Base-by-base conservation (phyloP, 2,329 filamentous ascomycete genomes). In the Botryotinia narcissicola region DNA sequence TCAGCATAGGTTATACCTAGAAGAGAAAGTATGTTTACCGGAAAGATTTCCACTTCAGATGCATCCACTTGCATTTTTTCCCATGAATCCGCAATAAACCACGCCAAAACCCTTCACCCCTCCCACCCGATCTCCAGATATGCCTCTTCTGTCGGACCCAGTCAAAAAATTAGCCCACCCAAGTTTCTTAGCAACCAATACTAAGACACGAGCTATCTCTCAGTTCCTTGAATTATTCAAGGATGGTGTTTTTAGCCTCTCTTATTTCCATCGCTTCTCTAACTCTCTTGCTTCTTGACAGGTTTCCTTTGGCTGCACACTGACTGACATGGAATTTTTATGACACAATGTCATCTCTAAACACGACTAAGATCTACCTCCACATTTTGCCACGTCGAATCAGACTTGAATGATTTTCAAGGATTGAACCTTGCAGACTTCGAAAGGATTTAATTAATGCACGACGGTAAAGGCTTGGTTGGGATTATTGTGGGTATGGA, bases 341-440 rank as follows among this genome's bases (percentile, higher is more conserved):
- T 69, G 66, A 69, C 66, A 69, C 66, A 44, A 57, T 69, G 18
- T 25, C 48, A 69, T 59, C n/a, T 59, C 48, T 32, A 69, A 57
- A 59, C 29, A 22, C 10, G 48, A 69, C 18, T 32, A 69, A 69
- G 66, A 69, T 69, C 66, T 69, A 69, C 66, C 66, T 69, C 66
- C 66, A 69, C 66, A 69, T 57, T 68, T 57, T 42, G 48, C 48
- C 66, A 69, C 51, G 37, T 29, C 66, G 66, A 69, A 69, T 69
- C 66, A 69, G 6, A 44, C 8, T 16, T 32, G 12, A 16, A 57
- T 1, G 6, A 32, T 42, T 10, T 22, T 25, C 35, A 8, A 57
- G 48, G 66, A 29, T 68, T 4, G 2, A 57, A 29, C 12, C n/a
- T 57, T 29, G 51, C 14, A n/a, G 14, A 51, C 22, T 18, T 10